A percentile compares a stretch with the other conserved stretches of the same genome.
Evolutionary conservation across 208 protist genomes (phyloP).

Genomic region (Leishmania guyanensis): DNA sequence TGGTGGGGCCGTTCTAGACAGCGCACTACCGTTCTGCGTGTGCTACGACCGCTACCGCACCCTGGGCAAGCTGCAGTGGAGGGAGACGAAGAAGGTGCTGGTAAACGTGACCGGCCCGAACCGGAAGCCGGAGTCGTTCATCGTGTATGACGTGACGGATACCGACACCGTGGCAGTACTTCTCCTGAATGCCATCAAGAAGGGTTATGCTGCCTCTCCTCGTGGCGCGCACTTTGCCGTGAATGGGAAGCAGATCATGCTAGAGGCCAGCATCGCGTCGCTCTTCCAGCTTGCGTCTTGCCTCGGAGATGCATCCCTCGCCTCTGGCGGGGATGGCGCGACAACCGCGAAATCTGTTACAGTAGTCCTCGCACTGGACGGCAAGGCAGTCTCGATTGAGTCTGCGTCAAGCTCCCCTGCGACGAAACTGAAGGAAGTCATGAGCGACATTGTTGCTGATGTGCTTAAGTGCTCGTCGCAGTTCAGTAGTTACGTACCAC

Average conservation of each 20-base stretch:
- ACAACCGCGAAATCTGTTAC: conserved; percentile 22
- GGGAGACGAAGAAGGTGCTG: conserved; percentile 39
- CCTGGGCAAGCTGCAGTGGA: conserved; percentile 44
- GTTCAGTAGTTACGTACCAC: conserved; percentile 43
- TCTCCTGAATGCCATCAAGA: conserved; percentile 45
- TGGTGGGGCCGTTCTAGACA: conserved; percentile 67
- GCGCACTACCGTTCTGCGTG: conserved; percentile 60
- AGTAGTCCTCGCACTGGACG: conserved; percentile 22
- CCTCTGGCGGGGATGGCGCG: conserved; percentile 7
- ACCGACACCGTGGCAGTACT: conserved; percentile 38
- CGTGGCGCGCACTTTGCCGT: conserved; percentile 20
- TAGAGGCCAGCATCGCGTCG: conserved; percentile 22
- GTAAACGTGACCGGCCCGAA: conserved; percentile 25
- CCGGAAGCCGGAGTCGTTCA: conserved; percentile 20
- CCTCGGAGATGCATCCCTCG: conserved; percentile 8
- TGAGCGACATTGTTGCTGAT: conserved; percentile 36
- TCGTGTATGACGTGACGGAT: conserved; percentile 45
- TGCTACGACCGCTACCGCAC: conserved; percentile 52
- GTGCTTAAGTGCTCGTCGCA: conserved; percentile 47
- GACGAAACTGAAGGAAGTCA: conserved; percentile 20
- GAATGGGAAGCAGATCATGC: conserved; percentile 17
- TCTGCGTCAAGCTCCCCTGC: conserved; percentile 8
- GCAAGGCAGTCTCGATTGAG: conserved; percentile 11
- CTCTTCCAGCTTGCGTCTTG: conserved; percentile 26
- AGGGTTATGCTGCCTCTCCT: conserved; percentile 41